Conservation (phyloP, 176 grass and related monocot species). For the Zea mays region Zm-B73-REFERENCE-NAM-5.0 NC_050097.1:2500001-2500500, state of each 20-base stretch:
- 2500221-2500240: constrained; percentile 64
- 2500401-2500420: constrained; percentile 87
- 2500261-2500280: constrained; percentile 79
- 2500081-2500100: constrained; percentile 78
- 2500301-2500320: constrained; percentile 56
- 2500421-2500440: constrained; percentile 65
- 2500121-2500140: constrained; percentile 57
- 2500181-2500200: constrained; percentile 83
- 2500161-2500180: constrained; percentile 70
- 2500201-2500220: constrained; percentile 65
- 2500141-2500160: constrained; percentile 59
- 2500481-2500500: constrained; percentile 60
- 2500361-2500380: constrained; percentile 78
- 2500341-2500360: constrained; percentile 50
- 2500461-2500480: constrained; percentile 52
- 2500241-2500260: constrained; percentile 97
- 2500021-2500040: constrained; percentile 84
- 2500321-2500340: constrained; percentile 36
- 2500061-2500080: constrained; percentile 61
- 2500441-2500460: constrained; percentile 63
- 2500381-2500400: constrained; percentile 69
- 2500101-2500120: constrained; percentile 84
- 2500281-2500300: constrained; percentile 56
- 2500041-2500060: constrained; percentile 59
- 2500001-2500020: constrained; percentile 64